Percentiles rank a stretch among this genome's conserved stretches.
Conservation (phyloP, 176 grass and related monocot genomes). For the Tuctoria greenei region DNA sequence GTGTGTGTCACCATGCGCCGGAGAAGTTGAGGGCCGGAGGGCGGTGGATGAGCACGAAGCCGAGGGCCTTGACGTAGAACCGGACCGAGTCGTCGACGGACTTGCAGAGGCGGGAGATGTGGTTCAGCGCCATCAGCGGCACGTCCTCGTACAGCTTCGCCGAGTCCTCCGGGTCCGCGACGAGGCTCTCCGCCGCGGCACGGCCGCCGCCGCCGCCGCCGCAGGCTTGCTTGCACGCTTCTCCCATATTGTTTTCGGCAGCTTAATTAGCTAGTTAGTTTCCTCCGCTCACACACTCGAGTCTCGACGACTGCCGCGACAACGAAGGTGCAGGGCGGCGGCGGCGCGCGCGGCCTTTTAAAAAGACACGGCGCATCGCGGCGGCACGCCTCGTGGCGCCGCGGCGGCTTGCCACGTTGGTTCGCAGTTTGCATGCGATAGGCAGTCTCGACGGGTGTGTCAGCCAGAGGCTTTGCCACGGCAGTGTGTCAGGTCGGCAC, state of each 20-base stretch:
- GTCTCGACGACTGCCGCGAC: not conserved
- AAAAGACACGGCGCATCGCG: not conserved
- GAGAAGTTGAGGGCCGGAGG: conserved; percentile 72
- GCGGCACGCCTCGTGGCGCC: not conserved
- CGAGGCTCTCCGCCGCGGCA: not conserved
- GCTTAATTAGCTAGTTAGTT: not conserved
- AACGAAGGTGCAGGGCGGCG: not conserved
- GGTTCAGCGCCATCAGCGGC: conserved; percentile 70
- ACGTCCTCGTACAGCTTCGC: conserved; percentile 51
- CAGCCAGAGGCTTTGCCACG: conserved; percentile 10
- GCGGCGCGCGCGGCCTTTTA: not conserved
- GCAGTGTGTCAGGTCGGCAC: conserved; percentile 31
- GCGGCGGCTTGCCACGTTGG: not conserved
- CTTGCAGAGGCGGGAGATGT: conserved; percentile 69
- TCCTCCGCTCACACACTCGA: not conserved
- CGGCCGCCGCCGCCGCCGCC: not conserved
- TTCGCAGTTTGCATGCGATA: not conserved
- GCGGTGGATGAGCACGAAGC: conserved; percentile 64
- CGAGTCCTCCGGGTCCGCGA: not conserved
- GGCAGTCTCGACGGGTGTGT: conserved; percentile 1
- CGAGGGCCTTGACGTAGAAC: conserved; percentile 72
- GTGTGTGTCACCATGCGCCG: conserved; percentile 49
- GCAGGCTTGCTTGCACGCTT: conserved; percentile 34
- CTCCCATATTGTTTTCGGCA: conserved; percentile 33
- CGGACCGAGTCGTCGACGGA: conserved; percentile 54